Evolutionary conservation across 805 yeast species (phyloP).

Genomic region (Cephaloascus albidus): DNA sequence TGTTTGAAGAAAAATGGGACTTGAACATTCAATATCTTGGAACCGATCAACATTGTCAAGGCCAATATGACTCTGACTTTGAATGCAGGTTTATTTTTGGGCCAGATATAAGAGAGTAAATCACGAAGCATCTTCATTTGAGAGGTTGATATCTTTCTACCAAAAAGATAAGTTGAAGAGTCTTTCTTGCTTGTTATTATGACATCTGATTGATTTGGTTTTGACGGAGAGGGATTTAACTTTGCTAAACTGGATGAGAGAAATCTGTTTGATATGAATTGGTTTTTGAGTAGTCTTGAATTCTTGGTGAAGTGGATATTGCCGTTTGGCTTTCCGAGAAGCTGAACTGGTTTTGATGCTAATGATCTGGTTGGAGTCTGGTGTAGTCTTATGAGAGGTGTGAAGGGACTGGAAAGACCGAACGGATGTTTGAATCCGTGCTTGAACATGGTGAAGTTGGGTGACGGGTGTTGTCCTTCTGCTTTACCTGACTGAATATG

Average conservation of each 20-base stretch:
- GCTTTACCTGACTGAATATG: too few species aligned
- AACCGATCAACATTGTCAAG: constrained; percentile 58
- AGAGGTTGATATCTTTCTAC: constrained; percentile 22
- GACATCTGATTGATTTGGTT: neutral
- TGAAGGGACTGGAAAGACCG: neutral
- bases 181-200: constrained; percentile 3
- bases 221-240: neutral
- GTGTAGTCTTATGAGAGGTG: neutral
- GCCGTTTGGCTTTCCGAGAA: neutral
- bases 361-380: neutral
- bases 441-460: neutral
- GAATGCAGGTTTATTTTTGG: constrained; percentile 56
- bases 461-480: too few species aligned
- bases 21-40: constrained; percentile 85
- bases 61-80: constrained; percentile 73
- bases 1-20: constrained; percentile 86
- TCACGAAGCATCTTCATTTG: constrained; percentile 53
- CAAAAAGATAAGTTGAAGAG: constrained; percentile 13
- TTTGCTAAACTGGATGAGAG: neutral
- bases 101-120: constrained; percentile 71
- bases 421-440: neutral
- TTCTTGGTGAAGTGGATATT: neutral
- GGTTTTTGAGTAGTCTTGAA: neutral
- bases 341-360: neutral
- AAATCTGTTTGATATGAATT: neutral